These are phyloP conservation scores for Ogataea pilisensis DNA, from an alignment of 805 yeast species.

Conservation along the genomic window DNA sequence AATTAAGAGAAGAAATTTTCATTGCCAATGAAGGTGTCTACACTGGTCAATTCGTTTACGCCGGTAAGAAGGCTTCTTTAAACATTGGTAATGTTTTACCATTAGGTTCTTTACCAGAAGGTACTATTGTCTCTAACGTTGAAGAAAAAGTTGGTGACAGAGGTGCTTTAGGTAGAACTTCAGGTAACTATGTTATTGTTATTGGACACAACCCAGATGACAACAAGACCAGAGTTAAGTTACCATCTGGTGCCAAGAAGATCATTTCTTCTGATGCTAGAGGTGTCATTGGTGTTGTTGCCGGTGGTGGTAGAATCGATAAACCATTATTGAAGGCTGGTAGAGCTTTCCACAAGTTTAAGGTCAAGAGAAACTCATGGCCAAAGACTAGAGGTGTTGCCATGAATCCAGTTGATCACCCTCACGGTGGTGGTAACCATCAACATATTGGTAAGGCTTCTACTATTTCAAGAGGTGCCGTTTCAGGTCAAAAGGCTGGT, in stretches of 20 bases:
- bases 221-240: slow-evolving; percentile 98
- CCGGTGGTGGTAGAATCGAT: slow-evolving; percentile 99
- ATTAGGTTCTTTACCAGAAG: slow-evolving; percentile 96
- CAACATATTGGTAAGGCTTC: slow-evolving; percentile 99
- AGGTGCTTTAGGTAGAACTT: slow-evolving; percentile 99
- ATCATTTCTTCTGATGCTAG: slow-evolving; percentile 91
- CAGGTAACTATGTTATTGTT: slow-evolving; percentile 98
- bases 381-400: slow-evolving; percentile 99
- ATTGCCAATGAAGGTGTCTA: slow-evolving; percentile 99
- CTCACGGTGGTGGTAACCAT: slow-evolving; percentile 99
- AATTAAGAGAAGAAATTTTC: slow-evolving; percentile 96
- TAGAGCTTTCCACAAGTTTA: slow-evolving; percentile 99
- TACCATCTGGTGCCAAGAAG: slow-evolving; percentile 99
- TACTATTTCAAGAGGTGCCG: slow-evolving; percentile 98
- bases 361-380: slow-evolving; percentile 99
- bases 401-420: slow-evolving; percentile 99
- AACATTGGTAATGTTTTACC: slow-evolving; percentile 97
- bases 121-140: slow-evolving; percentile 97
- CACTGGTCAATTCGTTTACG: slow-evolving; percentile 99
- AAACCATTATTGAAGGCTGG: slow-evolving; percentile 99
- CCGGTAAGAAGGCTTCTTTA: slow-evolving; percentile 97
- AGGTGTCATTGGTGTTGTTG: slow-evolving; percentile 99
- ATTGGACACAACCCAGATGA: slow-evolving; percentile 99
- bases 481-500: slow-evolving; percentile 99
- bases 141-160: slow-evolving; percentile 99